phyloP scores from a whole-genome alignment of 148 eudicot genomes.

The Chenopodium formosanum region DNA sequence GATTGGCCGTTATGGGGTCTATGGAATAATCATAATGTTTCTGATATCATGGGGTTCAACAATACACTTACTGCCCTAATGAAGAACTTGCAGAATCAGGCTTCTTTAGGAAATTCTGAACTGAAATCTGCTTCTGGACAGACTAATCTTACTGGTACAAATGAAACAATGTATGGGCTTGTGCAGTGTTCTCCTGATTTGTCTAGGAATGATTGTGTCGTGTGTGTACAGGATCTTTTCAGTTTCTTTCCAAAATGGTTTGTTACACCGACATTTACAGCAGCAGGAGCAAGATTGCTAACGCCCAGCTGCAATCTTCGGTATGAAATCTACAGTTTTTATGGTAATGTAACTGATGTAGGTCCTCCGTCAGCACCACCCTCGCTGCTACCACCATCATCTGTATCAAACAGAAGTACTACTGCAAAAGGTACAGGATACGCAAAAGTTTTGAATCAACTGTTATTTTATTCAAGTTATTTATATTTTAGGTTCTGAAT shows the following conservation, averaged over 20 bases:
- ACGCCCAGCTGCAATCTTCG: constrained; percentile 31
- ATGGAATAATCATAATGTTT: neutral
- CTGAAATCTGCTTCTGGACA: constrained; percentile 32
- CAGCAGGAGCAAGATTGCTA: constrained; percentile 28
- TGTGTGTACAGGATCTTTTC: constrained; percentile 3
- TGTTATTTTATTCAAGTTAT: neutral
- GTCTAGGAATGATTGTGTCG: constrained; percentile 20
- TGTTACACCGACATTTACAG: constrained; percentile 14
- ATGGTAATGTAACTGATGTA: constrained; percentile 19
- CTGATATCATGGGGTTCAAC: constrained; percentile 1
- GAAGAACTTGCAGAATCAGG: constrained; percentile 4
- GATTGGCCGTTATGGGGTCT: neutral
- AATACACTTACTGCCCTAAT: constrained; percentile 3
- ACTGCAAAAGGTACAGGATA: constrained; percentile 10
- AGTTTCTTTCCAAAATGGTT: neutral
- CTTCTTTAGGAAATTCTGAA: constrained; percentile 26
- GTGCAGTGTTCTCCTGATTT: constrained; percentile 34
- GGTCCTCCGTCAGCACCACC: constrained; percentile 5
- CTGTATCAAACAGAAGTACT: neutral
- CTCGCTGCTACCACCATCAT: neutral
- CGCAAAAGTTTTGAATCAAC: neutral
- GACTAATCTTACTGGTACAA: constrained; percentile 1
- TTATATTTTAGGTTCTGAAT: no score
- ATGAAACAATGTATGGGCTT: constrained; percentile 19
- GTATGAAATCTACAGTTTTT: constrained; percentile 34